These are phyloP conservation scores for Hyphopichia fennica DNA, from an alignment of 1,139 yeast genomes.

Conservation along the genomic window DNA sequence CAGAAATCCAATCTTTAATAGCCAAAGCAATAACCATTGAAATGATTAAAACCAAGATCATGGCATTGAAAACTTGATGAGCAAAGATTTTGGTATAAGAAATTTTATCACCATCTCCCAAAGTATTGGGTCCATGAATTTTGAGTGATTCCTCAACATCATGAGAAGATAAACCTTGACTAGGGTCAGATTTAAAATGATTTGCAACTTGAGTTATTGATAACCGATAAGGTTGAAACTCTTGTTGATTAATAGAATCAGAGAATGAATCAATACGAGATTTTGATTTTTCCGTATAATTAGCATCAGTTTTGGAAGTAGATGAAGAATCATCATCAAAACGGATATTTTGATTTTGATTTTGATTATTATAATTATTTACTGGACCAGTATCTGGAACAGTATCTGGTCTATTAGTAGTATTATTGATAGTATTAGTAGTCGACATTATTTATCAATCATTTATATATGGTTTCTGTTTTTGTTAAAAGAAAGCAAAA, in stretches of 20 bases:
- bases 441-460: slow-evolving; percentile 11
- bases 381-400: background rate
- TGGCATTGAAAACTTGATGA: slow-evolving; percentile 39
- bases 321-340: slow-evolving; percentile 11
- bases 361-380: slow-evolving; percentile 2
- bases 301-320: background rate
- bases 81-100: slow-evolving; percentile 35
- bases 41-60: slow-evolving; percentile 36
- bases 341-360: slow-evolving; percentile 8
- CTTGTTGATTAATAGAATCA: background rate
- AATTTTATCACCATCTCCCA: slow-evolving; percentile 29
- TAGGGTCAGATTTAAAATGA: slow-evolving; percentile 32
- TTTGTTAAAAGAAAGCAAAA: no score
- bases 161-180: slow-evolving; percentile 43
- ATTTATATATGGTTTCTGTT: no score
- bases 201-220: slow-evolving; percentile 25
- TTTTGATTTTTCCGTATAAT: background rate
- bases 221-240: slow-evolving; percentile 25
- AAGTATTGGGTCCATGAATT: slow-evolving; percentile 23
- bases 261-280: slow-evolving; percentile 2
- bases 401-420: background rate
- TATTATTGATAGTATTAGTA: background rate
- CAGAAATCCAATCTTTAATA: slow-evolving; percentile 30
- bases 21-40: slow-evolving; percentile 37
- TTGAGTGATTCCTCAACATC: slow-evolving; percentile 23